Evolutionary conservation across 345 rosid genomes (phyloP).

Genomic region (Eucalyptus curtisii): DNA sequence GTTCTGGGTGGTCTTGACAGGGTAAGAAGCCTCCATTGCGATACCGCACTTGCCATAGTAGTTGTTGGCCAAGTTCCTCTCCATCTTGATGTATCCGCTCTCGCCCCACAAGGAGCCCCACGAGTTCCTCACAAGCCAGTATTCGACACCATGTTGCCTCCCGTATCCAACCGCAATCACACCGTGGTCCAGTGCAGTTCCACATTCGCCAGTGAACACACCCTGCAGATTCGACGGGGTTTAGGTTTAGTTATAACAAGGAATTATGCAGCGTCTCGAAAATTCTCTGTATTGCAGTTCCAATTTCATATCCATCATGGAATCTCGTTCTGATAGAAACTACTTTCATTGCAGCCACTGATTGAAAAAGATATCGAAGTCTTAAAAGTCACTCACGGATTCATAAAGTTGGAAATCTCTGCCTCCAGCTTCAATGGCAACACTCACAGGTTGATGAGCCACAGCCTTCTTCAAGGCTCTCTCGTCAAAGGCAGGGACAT

Average conservation of each 20-base stretch:
- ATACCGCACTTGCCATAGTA: constrained; percentile 8
- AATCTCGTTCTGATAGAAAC: background rate
- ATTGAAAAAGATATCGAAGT: background rate
- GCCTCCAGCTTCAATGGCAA: constrained; percentile 96
- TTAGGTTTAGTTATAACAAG: background rate
- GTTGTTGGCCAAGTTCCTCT: constrained; percentile 6
- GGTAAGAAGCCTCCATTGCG: constrained; percentile 16
- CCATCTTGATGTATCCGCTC: constrained; percentile 29
- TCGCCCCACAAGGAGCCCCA: constrained; percentile 43
- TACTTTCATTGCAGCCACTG: background rate
- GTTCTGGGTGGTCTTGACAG: constrained; percentile 5
- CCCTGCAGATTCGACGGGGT: background rate
- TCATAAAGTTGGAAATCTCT: constrained; percentile 61
- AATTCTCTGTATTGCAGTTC: background rate
- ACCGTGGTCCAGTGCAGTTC: constrained; percentile 31
- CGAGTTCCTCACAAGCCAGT: constrained; percentile 36
- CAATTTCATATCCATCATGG: background rate
- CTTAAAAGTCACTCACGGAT: constrained; percentile 29
- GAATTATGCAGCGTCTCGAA: background rate
- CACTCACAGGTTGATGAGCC: constrained; percentile 76
- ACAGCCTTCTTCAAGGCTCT: constrained; percentile 57
- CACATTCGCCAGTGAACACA: constrained; percentile 19
- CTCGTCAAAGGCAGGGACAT: constrained; percentile 53
- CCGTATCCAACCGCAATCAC: constrained; percentile 34
- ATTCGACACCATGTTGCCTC: constrained; percentile 12